Conservation (phyloP, 2,329 filamentous ascomycete species). For the Shiraia sp. region DNA sequence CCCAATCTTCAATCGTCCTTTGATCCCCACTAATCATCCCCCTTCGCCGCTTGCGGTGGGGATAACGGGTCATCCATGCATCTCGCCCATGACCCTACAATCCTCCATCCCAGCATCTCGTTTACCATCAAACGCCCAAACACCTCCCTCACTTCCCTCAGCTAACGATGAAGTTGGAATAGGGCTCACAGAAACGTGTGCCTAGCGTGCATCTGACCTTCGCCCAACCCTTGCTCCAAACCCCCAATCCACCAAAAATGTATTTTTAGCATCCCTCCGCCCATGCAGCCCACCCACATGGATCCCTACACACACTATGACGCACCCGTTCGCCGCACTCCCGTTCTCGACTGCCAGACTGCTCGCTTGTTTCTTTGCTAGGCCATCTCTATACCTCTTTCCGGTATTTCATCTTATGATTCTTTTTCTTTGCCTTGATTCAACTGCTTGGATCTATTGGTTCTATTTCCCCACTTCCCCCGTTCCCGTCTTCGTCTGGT, state of each 20-base stretch:
- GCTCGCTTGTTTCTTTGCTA: constrained; percentile 13
- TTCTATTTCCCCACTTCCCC: too few relatives aligned
- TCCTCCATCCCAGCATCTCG: too few relatives aligned
- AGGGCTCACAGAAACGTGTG: constrained; percentile 15
- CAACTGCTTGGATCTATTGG: too few relatives aligned
- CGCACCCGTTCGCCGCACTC: constrained; percentile 15
- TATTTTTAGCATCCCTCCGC: constrained; percentile 23
- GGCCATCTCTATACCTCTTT: constrained; percentile 10
- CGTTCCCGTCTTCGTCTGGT: constrained; percentile 14
- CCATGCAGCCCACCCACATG: constrained; percentile 7
- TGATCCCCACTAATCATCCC: too few relatives aligned
- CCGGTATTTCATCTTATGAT: constrained; percentile 12
- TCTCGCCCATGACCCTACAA: too few relatives aligned
- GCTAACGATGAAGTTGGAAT: constrained; percentile 19
- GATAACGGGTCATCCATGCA: too few relatives aligned
- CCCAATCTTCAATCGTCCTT: too few relatives aligned
- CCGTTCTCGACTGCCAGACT: constrained; percentile 10
- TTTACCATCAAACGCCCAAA: not conserved
- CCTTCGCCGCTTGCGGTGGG: too few relatives aligned
- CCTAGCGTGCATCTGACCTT: constrained; percentile 13
- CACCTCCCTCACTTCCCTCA: constrained; percentile 2
- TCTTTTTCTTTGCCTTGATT: constrained; percentile 6
- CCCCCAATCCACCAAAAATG: constrained; percentile 6
- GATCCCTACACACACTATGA: constrained; percentile 4
- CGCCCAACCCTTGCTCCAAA: constrained; percentile 12